Evolutionary conservation across 2,329 filamentous ascomycete species (phyloP).

Genomic region (Ascochyta koolunga): DNA sequence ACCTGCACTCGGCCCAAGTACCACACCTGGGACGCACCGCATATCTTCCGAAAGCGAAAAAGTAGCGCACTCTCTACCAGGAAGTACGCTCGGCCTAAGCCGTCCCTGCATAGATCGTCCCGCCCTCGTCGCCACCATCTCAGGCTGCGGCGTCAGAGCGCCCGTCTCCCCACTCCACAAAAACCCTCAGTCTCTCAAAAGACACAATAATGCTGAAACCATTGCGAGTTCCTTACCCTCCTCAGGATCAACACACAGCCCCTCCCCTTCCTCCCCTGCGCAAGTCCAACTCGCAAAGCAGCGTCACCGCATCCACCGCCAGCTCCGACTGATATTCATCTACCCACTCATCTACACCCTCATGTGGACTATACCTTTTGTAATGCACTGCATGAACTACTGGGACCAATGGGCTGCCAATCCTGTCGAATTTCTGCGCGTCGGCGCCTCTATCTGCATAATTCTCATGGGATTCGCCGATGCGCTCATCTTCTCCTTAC

Average conservation of each 20-base stretch:
- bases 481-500: conserved; percentile 68
- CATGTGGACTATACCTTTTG: conserved; percentile 75
- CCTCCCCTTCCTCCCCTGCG: conserved; percentile 6
- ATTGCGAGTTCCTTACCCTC: neutral
- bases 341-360: conserved; percentile 76
- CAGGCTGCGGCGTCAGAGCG: conserved; percentile 5
- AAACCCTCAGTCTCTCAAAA: neutral
- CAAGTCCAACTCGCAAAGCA: conserved; percentile 31
- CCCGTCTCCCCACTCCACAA: neutral
- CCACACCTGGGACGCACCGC: neutral
- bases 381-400: conserved; percentile 67
- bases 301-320: conserved; percentile 66
- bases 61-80: neutral
- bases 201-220: neutral
- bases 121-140: conserved; percentile 14
- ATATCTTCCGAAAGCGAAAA: neutral
- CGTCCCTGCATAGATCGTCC: conserved; percentile 3
- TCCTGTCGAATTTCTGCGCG: conserved; percentile 63
- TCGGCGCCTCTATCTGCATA: conserved; percentile 64
- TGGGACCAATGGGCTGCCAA: conserved; percentile 57
- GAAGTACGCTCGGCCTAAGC: conserved; percentile 3
- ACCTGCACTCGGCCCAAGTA: neutral
- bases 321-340: conserved; percentile 75
- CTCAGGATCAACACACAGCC: neutral
- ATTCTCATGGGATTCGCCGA: conserved; percentile 72